These are phyloP conservation scores for Epichloe elymi DNA, from an alignment of 2,329 filamentous ascomycete genomes.

Conservation along the genomic window DNA sequence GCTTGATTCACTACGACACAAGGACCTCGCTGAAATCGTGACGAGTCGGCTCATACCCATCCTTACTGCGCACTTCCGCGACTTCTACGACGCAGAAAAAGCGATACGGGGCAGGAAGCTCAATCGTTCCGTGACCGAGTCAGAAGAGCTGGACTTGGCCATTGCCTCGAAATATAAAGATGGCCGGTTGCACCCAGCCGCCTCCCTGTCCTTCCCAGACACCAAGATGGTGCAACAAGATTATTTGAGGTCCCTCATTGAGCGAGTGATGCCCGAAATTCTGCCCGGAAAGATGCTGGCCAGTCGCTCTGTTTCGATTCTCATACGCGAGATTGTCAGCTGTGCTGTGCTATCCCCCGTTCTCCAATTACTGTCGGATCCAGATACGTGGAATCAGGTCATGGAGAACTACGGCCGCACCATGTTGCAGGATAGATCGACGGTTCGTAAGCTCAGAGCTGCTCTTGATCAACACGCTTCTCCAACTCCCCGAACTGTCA, in stretches of 20 bases:
- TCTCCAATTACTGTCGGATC: constrained; percentile 69
- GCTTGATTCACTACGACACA: constrained; percentile 55
- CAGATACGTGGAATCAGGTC: constrained; percentile 94
- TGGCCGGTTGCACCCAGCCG: constrained; percentile 78
- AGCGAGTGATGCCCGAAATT: constrained; percentile 58
- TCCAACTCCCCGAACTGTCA: constrained; percentile 53
- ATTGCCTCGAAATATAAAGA: constrained; percentile 91
- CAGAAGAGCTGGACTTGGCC: constrained; percentile 86
- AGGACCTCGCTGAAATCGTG: constrained; percentile 74
- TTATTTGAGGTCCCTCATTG: constrained; percentile 65
- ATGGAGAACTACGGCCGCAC: constrained; percentile 81
- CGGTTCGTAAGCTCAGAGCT: constrained; percentile 79
- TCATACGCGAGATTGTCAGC: constrained; percentile 81
- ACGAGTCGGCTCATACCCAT: constrained; percentile 78
- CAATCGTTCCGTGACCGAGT: constrained; percentile 83
- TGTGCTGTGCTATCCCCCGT: constrained; percentile 82
- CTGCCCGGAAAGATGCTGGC: constrained; percentile 62
- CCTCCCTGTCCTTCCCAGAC: constrained; percentile 70
- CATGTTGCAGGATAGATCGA: constrained; percentile 89
- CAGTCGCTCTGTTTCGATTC: constrained; percentile 65
- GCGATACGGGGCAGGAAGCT: constrained; percentile 77
- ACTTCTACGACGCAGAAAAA: constrained; percentile 83
- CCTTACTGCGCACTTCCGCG: constrained; percentile 73
- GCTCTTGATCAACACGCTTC: constrained; percentile 90
- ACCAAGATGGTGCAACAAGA: constrained; percentile 78